These are phyloP conservation scores for Pythium scleroteichum DNA, from an alignment of 352 stramenopile species.

Conservation along the genomic window DNA sequence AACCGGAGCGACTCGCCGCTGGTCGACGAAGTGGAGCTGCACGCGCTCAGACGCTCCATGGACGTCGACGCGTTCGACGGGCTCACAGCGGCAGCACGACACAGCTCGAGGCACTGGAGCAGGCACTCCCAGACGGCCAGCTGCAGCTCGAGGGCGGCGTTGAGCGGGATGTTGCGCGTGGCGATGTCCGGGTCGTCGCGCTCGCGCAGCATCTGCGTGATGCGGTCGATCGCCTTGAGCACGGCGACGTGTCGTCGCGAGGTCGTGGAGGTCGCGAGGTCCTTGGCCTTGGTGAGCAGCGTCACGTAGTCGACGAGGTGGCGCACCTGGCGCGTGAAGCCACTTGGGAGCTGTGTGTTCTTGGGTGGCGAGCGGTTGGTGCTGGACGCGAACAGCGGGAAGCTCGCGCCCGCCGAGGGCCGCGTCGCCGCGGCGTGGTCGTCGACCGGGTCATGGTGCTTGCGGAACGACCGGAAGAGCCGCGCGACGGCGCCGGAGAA, in stretches of 20 bases:
- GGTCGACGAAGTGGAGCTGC: conserved; percentile 18
- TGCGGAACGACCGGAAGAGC: conserved; percentile 25
- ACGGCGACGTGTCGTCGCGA: conserved; percentile 25
- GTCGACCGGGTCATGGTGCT: conserved; percentile 5
- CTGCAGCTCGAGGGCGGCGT: conserved; percentile 41
- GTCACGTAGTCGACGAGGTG: conserved; percentile 28
- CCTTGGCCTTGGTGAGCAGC: conserved; percentile 14
- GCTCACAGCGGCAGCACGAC: background rate
- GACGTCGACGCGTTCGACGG: conserved; percentile 6
- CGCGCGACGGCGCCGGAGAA: conserved; percentile 26
- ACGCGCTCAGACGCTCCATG: conserved; percentile 16
- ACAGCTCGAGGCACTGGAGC: conserved; percentile 45
- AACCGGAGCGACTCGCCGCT: conserved; percentile 37
- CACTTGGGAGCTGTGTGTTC: conserved; percentile 14
- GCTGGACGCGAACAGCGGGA: conserved; percentile 6
- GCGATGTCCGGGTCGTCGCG: conserved; percentile 14
- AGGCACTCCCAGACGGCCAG: conserved; percentile 62
- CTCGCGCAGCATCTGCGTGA: conserved; percentile 17
- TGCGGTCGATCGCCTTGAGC: conserved; percentile 28
- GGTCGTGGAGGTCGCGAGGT: conserved; percentile 5
- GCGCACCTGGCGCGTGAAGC: conserved; percentile 28
- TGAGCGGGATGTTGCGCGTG: conserved; percentile 33
- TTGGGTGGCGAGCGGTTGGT: conserved; percentile 10
- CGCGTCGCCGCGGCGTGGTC: conserved; percentile 2
- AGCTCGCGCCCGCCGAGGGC: background rate